These are phyloP conservation scores for Phlebopus sp. DNA, from an alignment of 1,284 basidiomycete species.

Conservation along the genomic window DNA sequence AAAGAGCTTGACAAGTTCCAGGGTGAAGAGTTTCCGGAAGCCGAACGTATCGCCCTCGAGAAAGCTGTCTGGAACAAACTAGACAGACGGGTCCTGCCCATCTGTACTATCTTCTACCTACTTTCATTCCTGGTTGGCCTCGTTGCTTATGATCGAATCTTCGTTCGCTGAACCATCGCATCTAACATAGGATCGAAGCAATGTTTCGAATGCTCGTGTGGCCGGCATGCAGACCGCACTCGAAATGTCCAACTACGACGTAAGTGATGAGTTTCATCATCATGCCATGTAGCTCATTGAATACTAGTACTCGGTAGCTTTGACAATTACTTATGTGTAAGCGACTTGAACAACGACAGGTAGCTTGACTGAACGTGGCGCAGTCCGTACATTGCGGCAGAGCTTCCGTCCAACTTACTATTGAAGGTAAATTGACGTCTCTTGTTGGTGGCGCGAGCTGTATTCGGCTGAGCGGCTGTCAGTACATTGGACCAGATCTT, in stretches of 20 bases:
- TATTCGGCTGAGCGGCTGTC: conserved; percentile 7
- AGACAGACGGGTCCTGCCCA: conserved; percentile 46
- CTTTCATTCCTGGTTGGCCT: conserved; percentile 48
- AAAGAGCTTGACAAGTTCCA: conserved; percentile 14
- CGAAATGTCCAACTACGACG: conserved; percentile 48
- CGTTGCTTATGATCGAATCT: neutral
- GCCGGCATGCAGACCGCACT: conserved; percentile 56
- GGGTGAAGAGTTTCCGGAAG: conserved; percentile 13
- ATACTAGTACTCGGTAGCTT: conserved; percentile 44
- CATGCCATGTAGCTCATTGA: conserved; percentile 1
- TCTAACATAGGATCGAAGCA: conserved; percentile 37
- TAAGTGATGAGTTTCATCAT: conserved; percentile 6
- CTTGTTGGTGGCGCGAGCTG: neutral
- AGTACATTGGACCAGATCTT: conserved; percentile 55
- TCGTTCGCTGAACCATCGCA: neutral
- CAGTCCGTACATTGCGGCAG: conserved; percentile 57
- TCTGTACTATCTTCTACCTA: conserved; percentile 49
- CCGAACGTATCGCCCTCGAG: conserved; percentile 28
- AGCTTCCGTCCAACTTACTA: conserved; percentile 59
- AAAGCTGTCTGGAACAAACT: conserved; percentile 45
- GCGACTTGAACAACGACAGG: conserved; percentile 11
- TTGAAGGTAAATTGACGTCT: conserved; percentile 39
- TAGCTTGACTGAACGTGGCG: conserved; percentile 1
- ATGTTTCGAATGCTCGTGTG: conserved; percentile 57
- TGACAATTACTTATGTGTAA: conserved; percentile 53